Evolutionary conservation across 257 asterid species (phyloP), one percentile per base, ranked within the genome.

Genomic region (Gynochthodes officinalis): DNA sequence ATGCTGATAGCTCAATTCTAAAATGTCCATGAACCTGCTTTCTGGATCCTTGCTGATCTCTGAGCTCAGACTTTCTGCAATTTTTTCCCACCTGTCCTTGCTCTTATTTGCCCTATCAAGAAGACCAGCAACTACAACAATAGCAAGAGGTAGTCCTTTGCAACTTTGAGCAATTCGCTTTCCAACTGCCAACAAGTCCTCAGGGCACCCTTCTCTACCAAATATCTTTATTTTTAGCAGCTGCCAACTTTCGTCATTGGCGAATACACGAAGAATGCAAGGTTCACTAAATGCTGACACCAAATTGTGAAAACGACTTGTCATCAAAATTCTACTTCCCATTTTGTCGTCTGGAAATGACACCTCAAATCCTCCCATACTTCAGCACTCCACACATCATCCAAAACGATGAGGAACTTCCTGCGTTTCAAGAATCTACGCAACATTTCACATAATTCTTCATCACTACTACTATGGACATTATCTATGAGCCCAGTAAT

Each of bases 1-100:
- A 62, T 61, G 52, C 70, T 30, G n/a, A 61, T 72, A 72, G 35
- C 63, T 60, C 7, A 72, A 28, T n/a, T 72, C 63, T 3, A 72
- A 2, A 10, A 50, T 30, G 0, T 33, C 35, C 70, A 8, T 72
- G 69, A 18, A 44, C 35, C n/a, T n/a, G n/a, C n/a, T n/a, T n/a
- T n/a, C n/a, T n/a, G n/a, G n/a, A n/a, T n/a, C n/a, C n/a, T n/a
- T n/a, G n/a, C n/a, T n/a, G n/a, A n/a, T n/a, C 5, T 0, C 6
- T 8, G 77, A 39, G 72, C 52, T 52, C 28, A 53, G 12, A 7
- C 52, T 39, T 49, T 39, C 40, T 9, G 65, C 77, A 25, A 53
- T 53, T 50, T 19, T 19, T 40, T 4, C 33, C 77, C 72, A 64
- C 13, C n/a, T n/a, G n/a, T n/a, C n/a, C n/a, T 44, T 19, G 12